Conservation (phyloP, 305 asterid genomes). For the Plantago coronopus region DNA sequence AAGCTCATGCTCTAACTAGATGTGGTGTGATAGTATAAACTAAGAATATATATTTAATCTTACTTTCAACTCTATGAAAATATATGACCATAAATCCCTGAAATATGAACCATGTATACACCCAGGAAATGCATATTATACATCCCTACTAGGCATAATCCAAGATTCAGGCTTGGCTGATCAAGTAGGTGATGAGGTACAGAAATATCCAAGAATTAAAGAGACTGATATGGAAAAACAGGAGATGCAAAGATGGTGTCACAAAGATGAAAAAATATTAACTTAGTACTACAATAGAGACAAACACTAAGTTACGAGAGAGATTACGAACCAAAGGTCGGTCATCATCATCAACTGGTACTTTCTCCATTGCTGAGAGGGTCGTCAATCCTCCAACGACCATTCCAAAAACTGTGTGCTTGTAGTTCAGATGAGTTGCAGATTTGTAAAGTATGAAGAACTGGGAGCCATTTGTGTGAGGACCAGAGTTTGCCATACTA, state of each 20-base stretch:
- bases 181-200: too few species aligned
- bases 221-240: background rate
- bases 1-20: too few species aligned
- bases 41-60: too few species aligned
- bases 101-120: too few species aligned
- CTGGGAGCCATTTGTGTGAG: conserved; percentile 95
- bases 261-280: conserved; percentile 13
- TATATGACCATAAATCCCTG: too few species aligned
- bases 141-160: too few species aligned
- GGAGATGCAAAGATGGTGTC: background rate
- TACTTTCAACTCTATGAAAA: too few species aligned
- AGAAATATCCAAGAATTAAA: background rate
- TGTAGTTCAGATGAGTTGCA: conserved; percentile 87
- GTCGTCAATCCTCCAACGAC: conserved; percentile 93
- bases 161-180: too few species aligned
- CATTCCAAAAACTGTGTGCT: conserved; percentile 92
- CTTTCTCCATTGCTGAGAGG: conserved; percentile 84
- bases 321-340: conserved; percentile 69
- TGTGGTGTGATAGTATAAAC: too few species aligned
- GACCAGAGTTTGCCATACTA: conserved; percentile 98
- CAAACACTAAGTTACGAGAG: conserved; percentile 8
- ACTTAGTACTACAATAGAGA: conserved; percentile 11
- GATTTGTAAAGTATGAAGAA: conserved; percentile 95
- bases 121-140: too few species aligned
- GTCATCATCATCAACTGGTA: conserved; percentile 79